Percentiles rank a stretch among this genome's conserved stretches.
Conservation (phyloP, 305 asterid genomes). For the Solanum hybrid region DNA sequence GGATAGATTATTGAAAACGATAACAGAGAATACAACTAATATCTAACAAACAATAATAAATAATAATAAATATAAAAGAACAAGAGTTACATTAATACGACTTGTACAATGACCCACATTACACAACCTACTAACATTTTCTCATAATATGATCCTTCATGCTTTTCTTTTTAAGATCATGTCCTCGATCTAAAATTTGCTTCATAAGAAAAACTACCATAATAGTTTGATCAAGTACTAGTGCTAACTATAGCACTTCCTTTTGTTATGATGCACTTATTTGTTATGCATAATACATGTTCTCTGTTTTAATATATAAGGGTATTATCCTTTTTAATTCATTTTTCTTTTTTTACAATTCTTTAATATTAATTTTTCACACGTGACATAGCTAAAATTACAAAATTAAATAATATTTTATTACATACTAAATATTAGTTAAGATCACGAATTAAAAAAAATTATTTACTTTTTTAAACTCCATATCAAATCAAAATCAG, state of each 20-base stretch:
- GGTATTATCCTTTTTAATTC: neutral
- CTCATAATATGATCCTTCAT: neutral
- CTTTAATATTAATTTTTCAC: no score
- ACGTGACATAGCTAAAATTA: no score
- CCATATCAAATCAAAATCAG: no score
- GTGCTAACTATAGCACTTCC: neutral
- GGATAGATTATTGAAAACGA: neutral
- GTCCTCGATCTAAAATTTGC: neutral
- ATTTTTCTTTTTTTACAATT: no score
- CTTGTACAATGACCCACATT: neutral
- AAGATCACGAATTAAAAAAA: no score
- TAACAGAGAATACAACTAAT: neutral
- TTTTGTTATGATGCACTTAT: neutral
- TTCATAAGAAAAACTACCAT: neutral
- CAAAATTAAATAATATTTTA: no score
- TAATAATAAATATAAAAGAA: no score
- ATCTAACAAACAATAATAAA: no score
- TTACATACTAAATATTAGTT: no score
- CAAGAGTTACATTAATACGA: neutral
- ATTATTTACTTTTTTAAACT: no score
- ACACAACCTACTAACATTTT: neutral
- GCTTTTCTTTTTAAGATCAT: no score
- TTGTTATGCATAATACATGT: neutral
- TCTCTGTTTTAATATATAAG: no score
- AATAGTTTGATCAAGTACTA: neutral